Evolutionary conservation across 129 eudicot species (phyloP).

Genomic region (Artemisia annua): DNA sequence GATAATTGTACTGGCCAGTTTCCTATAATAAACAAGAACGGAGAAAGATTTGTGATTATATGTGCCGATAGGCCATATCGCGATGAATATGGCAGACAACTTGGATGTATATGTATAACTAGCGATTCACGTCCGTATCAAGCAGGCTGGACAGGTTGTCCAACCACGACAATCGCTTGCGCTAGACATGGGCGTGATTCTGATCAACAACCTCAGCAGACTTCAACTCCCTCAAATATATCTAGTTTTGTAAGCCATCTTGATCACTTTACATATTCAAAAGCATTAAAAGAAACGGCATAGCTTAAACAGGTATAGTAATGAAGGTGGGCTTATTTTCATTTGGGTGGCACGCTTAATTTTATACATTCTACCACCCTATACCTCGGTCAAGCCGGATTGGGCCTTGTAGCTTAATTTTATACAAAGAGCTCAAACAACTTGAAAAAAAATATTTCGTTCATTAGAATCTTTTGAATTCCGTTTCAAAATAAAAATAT

Average conservation of each 20-base stretch:
- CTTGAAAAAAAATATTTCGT: too few species aligned
- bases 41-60: slow-evolving; percentile 43
- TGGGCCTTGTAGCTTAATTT: too few species aligned
- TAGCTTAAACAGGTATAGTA: too few species aligned
- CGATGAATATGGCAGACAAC: slow-evolving; percentile 45
- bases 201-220: slow-evolving; percentile 50
- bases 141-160: slow-evolving; percentile 1
- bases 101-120: slow-evolving; percentile 54
- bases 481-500: too few species aligned
- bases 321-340: too few species aligned
- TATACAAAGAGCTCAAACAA: too few species aligned
- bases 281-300: too few species aligned
- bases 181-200: slow-evolving; percentile 38
- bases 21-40: slow-evolving; percentile 57
- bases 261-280: too few species aligned
- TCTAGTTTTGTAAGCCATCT: slow-evolving; percentile 44
- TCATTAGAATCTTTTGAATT: too few species aligned
- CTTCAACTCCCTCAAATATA: slow-evolving; percentile 58
- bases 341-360: too few species aligned
- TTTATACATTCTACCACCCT: too few species aligned
- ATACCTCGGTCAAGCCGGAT: too few species aligned
- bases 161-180: slow-evolving; percentile 13
- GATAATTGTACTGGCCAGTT: slow-evolving; percentile 74
- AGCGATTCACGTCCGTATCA: slow-evolving; percentile 51
- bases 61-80: slow-evolving; percentile 59